These are phyloP conservation scores for Chaetomiaceae sp. DNA, from an alignment of 2,329 filamentous ascomycete genomes.

Conservation along the genomic window DNA sequence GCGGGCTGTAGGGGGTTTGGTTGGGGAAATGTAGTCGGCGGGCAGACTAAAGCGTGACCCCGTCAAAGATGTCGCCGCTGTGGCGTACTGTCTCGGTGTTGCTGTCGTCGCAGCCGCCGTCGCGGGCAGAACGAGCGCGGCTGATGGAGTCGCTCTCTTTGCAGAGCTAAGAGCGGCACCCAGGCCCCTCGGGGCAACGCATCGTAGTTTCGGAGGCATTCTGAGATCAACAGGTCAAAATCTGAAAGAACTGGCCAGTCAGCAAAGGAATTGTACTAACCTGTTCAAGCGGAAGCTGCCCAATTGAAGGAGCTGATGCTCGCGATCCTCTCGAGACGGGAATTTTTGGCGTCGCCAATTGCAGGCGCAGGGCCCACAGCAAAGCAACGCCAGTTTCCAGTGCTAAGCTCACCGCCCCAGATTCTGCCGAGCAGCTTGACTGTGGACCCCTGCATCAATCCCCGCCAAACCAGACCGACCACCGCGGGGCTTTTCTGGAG, in stretches of 20 bases:
- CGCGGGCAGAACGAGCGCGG: slow-evolving; percentile 14
- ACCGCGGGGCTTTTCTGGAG: slow-evolving; percentile 16
- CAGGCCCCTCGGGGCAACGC: slow-evolving; percentile 22
- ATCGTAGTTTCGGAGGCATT: slow-evolving; percentile 27
- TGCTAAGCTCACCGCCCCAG: slow-evolving; percentile 15
- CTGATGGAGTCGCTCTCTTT: slow-evolving; percentile 12
- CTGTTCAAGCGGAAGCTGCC: slow-evolving; percentile 6
- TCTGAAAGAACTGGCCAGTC: background rate
- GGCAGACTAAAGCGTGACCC: slow-evolving; percentile 31
- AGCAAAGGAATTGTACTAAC: slow-evolving; percentile 8
- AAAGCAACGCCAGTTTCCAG: background rate
- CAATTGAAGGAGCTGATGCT: slow-evolving; percentile 3
- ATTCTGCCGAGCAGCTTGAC: slow-evolving; percentile 16
- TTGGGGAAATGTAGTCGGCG: slow-evolving; percentile 51
- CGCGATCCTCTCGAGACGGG: slow-evolving; percentile 14
- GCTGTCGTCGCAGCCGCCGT: slow-evolving; percentile 9
- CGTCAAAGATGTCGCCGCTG: slow-evolving; percentile 10
- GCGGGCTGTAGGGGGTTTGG: slow-evolving; percentile 82
- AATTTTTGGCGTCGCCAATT: slow-evolving; percentile 24
- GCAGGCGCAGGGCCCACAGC: slow-evolving; percentile 9
- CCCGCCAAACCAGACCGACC: slow-evolving; percentile 13
- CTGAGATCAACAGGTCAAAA: background rate
- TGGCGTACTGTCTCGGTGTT: slow-evolving; percentile 25
- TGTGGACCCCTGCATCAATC: slow-evolving; percentile 12
- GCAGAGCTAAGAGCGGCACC: slow-evolving; percentile 16